Percentiles rank a stretch among this genome's conserved stretches.
Conservation (phyloP, 2,329 filamentous ascomycete genomes). For the Cadophora malorum region DNA sequence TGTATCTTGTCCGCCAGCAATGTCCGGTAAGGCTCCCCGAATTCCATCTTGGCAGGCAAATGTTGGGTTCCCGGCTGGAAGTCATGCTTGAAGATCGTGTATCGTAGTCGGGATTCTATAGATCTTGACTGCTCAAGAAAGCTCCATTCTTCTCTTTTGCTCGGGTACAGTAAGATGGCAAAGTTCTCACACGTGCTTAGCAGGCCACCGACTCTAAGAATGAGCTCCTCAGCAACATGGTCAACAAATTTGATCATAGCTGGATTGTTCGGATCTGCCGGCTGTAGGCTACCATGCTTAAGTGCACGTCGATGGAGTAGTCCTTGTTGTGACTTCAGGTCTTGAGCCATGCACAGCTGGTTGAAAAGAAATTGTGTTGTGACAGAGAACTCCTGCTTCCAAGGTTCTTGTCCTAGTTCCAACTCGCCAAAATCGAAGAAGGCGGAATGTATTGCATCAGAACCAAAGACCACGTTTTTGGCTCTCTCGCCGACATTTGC, state of each 20-base stretch:
- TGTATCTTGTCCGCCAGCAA: constrained; percentile 34
- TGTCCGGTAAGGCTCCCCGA: constrained; percentile 30
- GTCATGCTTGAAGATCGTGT: constrained; percentile 37
- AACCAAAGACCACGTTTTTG: constrained; percentile 40
- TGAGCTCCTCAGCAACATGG: constrained; percentile 34
- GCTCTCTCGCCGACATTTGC: constrained; percentile 18
- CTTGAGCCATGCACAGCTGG: constrained; percentile 38
- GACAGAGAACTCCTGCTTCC: constrained; percentile 29
- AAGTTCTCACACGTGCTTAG: constrained; percentile 31
- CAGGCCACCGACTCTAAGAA: constrained; percentile 34
- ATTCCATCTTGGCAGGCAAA: neutral
- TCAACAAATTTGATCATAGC: constrained; percentile 29
- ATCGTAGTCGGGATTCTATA: constrained; percentile 33
- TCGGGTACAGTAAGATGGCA: constrained; percentile 39
- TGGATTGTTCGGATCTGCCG: constrained; percentile 22
- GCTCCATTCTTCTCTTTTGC: constrained; percentile 41
- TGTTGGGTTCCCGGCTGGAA: neutral
- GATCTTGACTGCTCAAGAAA: constrained; percentile 35
- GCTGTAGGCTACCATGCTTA: constrained; percentile 31
- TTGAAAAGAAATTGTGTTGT: constrained; percentile 34
- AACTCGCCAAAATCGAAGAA: constrained; percentile 36
- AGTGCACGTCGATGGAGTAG: constrained; percentile 18
- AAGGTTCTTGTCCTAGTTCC: constrained; percentile 21
- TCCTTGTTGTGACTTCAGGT: constrained; percentile 34
- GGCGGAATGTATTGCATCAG: constrained; percentile 22